These are phyloP conservation scores for Aspergillus indologenus DNA, from an alignment of 495 filamentous ascomycete species.

Conservation along the genomic window DNA sequence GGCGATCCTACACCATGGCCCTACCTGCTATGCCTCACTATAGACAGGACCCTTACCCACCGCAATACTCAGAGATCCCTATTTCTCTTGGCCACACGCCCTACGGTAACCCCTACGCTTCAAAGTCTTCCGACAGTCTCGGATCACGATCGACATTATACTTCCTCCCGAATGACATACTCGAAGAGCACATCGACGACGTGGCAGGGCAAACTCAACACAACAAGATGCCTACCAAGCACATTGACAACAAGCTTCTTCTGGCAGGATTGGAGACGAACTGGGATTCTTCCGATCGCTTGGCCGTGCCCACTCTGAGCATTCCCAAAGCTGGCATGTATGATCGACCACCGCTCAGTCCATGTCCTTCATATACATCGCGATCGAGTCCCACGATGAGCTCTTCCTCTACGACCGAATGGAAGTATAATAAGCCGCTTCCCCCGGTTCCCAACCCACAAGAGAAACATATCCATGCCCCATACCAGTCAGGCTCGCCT, in stretches of 20 bases:
- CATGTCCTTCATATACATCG: neutral
- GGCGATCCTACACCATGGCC: neutral
- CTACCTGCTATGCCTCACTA: constrained; percentile 1
- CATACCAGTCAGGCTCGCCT: neutral
- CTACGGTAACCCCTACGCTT: neutral
- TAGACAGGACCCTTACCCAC: neutral
- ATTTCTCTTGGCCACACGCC: neutral
- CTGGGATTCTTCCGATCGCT: neutral
- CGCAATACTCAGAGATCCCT: neutral
- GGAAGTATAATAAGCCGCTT: constrained; percentile 2
- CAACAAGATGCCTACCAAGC: constrained; percentile 1
- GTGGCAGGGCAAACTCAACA: neutral
- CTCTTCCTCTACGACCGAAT: neutral
- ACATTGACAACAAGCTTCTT: constrained; percentile 2
- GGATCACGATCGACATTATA: neutral
- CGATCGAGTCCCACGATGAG: neutral
- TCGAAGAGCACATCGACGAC: constrained; percentile 2
- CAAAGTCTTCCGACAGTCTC: neutral
- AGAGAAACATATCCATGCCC: neutral
- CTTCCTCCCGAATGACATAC: constrained; percentile 4
- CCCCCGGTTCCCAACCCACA: neutral
- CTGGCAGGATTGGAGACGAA: constrained; percentile 4
- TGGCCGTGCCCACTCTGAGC: constrained; percentile 1
- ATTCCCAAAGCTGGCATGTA: neutral
- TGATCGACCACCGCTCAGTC: neutral